Evolutionary conservation across 768 basidiomycete genomes (phyloP).

Genomic region (Exsudoporus frostii): DNA sequence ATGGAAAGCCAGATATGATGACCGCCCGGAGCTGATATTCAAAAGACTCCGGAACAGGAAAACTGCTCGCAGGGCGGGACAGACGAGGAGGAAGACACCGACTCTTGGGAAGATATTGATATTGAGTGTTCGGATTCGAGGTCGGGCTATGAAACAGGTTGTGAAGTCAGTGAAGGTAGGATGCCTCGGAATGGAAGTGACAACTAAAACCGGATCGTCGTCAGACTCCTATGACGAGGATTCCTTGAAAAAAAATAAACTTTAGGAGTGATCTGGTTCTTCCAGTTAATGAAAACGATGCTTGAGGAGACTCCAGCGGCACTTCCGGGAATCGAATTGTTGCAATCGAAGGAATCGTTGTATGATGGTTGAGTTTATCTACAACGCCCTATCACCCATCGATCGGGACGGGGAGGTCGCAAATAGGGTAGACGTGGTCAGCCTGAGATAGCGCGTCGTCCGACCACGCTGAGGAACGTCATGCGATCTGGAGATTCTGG

Average conservation of each 20-base stretch:
- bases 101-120: neutral
- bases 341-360: constrained; percentile 7
- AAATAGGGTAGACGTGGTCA: neutral
- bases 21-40: constrained; percentile 3
- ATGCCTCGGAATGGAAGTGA: neutral
- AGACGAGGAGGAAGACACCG: neutral
- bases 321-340: neutral
- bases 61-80: neutral
- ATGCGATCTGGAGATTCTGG: too few species aligned
- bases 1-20: constrained; percentile 7
- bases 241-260: neutral
- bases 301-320: neutral
- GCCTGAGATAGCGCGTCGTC: too few species aligned
- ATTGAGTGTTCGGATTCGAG: neutral
- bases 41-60: neutral
- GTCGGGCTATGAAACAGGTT: neutral
- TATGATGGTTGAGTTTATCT: too few species aligned
- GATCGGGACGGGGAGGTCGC: constrained; percentile 1
- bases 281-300: neutral
- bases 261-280: neutral
- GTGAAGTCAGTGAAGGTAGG: neutral
- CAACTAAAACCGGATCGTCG: neutral
- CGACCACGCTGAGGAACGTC: too few species aligned
- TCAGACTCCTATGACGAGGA: neutral
- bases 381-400: constrained; percentile 1